Evolutionary conservation across 768 basidiomycete genomes (phyloP), one percentile per base, ranked within the genome.

Genomic region (Hebeloma cylindrosporum): DNA sequence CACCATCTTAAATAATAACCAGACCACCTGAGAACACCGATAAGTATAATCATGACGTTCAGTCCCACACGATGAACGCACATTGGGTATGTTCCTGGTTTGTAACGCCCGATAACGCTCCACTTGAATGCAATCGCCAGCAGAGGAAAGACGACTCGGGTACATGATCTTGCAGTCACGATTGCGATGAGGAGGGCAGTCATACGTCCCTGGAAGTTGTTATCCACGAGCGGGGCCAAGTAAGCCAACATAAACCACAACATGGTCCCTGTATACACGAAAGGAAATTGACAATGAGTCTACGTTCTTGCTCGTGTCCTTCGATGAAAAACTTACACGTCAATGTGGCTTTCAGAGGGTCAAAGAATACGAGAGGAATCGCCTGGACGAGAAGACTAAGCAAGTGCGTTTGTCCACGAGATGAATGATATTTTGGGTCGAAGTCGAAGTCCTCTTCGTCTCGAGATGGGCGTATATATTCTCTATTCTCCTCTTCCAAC

Each of bases 81-180:
- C 69, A 66, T 64, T 43, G 55, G 61, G 46, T 73, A 66, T 2
- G 51, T 60, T 6, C 70, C 71, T 4, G 64, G 57, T 47, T 58
- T 67, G 57, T 74, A 72, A 21, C 56, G 54, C 1, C 74, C 73
- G 33, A 77, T 74, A 36, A 74, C 61, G 29, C 69, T 25, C 73
- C 74, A 77, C 40, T 77, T 74, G 64, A 74, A 71, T 7, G 58
- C 9, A 39, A 75, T 74, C 0, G 73, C 63, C 3, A 54, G 47
- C 17, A 75, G 23, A 2, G 74, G 74, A 18, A 62, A 65, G 17
- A 71, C 43, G 28, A 70, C 58, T 13, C 70, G 62, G 10, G 63
- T 62, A 5, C 57, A 42, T 3, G 70, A 39, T 23, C 72, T 61
- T 0, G 71, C 71, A 14, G 54, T 52, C 16, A 65, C 21, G 39